Base-by-base conservation (phyloP, 164 flowering plant species). In the Annona cherimola region DNA sequence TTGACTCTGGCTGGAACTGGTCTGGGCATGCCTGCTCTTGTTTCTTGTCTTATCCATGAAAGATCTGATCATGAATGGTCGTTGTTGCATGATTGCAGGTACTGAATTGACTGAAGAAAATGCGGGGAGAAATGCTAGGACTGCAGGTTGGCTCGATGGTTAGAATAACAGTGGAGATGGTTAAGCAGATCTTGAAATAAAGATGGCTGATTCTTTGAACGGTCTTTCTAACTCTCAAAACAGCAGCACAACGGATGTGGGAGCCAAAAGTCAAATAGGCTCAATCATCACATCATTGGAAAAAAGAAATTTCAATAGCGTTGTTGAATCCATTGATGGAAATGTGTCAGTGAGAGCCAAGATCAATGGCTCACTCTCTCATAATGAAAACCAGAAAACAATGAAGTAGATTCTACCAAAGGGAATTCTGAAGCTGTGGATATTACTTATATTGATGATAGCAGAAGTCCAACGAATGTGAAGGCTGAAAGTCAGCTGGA, bases 241-340 rank as follows among this genome's bases (percentile, higher is more conserved):
- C 40, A 26, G 74, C 41, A 14, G 19, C 64, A 69, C 67, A 12
- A 67, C 69, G 73, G 65, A 69, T 74, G 39, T 45, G 16, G 65
- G 73, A 54, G 73, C 74, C 50, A 71, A 66, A 57, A 75, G 39
- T 54, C 67, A 66, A 5, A 42, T 78, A 42, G 50, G 45, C 68
- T 70, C 73, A 35, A 71, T 40, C 54, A 50, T 69, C 41, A 45
- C 45, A 59, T 66, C 70, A 60, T 69, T 79, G 61, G 74, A 74
- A 66, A 50, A 11, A 16, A 16, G 14, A 50, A 50, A 50, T 50
- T 50, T 50, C 57, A 68, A 54, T 42, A 63, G 68, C 79, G 88
- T 71, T 60, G 60, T 69, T 42, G 78, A 63, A 68, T 73, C 69
- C 43, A 67, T 69, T 50, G 57, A 76, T 73, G 82, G 67, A 71